Percentiles rank a stretch among this genome's conserved stretches.
phyloP scores from a whole-genome alignment of 2,329 filamentous ascomycete genomes.

The Aspergillus brunneoviolaceus region DNA sequence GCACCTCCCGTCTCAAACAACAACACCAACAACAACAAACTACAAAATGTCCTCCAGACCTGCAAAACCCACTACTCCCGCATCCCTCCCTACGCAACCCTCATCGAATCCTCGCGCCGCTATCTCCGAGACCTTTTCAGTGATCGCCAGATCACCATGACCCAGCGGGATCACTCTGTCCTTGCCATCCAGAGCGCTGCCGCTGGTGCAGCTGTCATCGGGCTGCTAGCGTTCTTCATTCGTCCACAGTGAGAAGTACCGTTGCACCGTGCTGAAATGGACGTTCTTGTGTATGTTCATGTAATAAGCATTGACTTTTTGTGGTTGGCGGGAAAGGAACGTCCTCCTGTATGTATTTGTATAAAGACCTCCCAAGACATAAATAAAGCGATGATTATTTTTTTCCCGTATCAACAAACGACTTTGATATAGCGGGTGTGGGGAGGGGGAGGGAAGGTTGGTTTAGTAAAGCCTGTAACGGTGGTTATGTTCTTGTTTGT shows the following conservation, averaged over 20 bases:
- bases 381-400: not conserved
- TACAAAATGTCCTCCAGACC: conserved; percentile 15
- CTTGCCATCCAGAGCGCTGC: conserved; percentile 66
- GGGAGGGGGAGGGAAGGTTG: too few species aligned
- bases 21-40: not conserved
- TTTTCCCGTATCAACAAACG: not conserved
- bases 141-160: conserved; percentile 61
- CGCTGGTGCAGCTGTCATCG: conserved; percentile 63
- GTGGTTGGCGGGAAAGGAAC: not conserved
- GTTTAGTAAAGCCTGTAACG: too few species aligned
- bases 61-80: conserved; percentile 26
- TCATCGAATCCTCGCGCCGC: conserved; percentile 49
- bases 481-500: too few species aligned
- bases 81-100: conserved; percentile 26
- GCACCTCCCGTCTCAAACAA: not conserved
- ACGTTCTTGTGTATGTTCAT: not conserved
- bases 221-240: conserved; percentile 53
- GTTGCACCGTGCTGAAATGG: not conserved
- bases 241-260: conserved; percentile 39
- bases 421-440: too few species aligned
- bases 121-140: conserved; percentile 62
- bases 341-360: not conserved
- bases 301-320: not conserved
- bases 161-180: conserved; percentile 69
- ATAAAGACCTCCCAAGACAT: not conserved